Percentiles rank a stretch among this genome's conserved stretches.
These are phyloP conservation scores for Berberis vulgaris DNA, from an alignment of 164 flowering plant species.

Conservation along the genomic window DNA sequence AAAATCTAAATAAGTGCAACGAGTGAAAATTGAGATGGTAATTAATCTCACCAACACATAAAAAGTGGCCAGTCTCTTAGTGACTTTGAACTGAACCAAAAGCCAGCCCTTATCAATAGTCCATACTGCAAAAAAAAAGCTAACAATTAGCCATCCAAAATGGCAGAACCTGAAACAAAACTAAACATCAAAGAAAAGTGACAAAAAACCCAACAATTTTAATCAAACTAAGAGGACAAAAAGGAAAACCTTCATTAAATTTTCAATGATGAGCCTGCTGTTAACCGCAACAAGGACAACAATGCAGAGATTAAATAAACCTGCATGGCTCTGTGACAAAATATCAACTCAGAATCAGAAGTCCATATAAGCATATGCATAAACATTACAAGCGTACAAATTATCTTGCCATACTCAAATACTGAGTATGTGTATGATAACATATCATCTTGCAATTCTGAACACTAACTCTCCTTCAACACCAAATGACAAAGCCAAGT, in stretches of 20 bases:
- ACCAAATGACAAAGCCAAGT: not conserved
- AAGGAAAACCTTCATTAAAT: conserved; percentile 81
- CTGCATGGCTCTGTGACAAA: conserved; percentile 87
- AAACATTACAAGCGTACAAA: no score
- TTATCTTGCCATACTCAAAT: no score
- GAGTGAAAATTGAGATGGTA: not conserved
- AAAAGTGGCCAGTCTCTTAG: conserved; percentile 94
- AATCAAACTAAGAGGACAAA: not conserved
- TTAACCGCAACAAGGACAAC: conserved; percentile 94
- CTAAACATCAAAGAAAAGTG: not conserved
- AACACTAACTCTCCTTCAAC: not conserved
- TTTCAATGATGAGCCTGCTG: conserved; percentile 91
- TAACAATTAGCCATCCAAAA: conserved; percentile 6
- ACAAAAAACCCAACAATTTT: not conserved
- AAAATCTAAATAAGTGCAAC: not conserved
- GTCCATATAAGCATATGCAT: not conserved
- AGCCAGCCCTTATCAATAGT: conserved; percentile 65
- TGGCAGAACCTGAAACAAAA: not conserved
- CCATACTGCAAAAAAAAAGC: conserved; percentile 69
- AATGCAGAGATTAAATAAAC: conserved; percentile 86
- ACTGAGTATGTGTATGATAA: no score
- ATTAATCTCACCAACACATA: conserved; percentile 77
- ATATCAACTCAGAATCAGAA: conserved; percentile 6
- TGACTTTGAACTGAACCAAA: conserved; percentile 87
- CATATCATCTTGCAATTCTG: not conserved